A percentile compares a stretch with the other conserved stretches of the same genome.
Conservation (phyloP, 257 asterid species). For the Fraxinus quadrangulata region DNA sequence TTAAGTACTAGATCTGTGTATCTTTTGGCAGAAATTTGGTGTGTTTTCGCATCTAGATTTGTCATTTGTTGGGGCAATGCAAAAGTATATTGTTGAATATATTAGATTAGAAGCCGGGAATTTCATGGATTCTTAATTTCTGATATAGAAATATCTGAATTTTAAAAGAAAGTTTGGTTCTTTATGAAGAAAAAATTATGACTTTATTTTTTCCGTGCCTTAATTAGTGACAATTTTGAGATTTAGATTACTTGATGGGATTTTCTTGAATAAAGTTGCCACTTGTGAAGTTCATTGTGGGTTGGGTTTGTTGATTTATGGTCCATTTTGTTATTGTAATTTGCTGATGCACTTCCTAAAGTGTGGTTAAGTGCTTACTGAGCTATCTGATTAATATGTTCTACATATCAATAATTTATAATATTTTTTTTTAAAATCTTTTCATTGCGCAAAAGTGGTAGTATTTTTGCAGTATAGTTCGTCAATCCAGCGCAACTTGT, state of each 20-base stretch:
- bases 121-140: not conserved
- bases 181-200: not conserved
- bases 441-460: not conserved
- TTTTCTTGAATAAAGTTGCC: conserved; percentile 18
- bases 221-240: not conserved
- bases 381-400: not conserved
- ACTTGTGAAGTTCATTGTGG: not conserved
- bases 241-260: conserved; percentile 1
- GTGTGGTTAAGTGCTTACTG: not conserved
- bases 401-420: not conserved
- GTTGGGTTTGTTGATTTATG: not conserved
- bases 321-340: not conserved
- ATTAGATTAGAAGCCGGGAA: conserved; percentile 24
- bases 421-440: not conserved
- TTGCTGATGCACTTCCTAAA: not conserved
- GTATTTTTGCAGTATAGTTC: not conserved
- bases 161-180: not conserved
- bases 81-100: not conserved
- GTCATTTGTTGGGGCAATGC: not conserved
- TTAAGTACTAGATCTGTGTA: conserved; percentile 35
- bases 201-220: conserved; percentile 5
- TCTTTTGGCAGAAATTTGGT: conserved; percentile 14
- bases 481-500: not conserved
- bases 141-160: conserved; percentile 13
- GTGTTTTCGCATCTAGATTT: not conserved